A percentile compares a stretch with the other conserved stretches of the same genome.
These are phyloP conservation scores for Hypoxylon perforatum DNA, from an alignment of 495 filamentous ascomycete species.

Conservation along the genomic window DNA sequence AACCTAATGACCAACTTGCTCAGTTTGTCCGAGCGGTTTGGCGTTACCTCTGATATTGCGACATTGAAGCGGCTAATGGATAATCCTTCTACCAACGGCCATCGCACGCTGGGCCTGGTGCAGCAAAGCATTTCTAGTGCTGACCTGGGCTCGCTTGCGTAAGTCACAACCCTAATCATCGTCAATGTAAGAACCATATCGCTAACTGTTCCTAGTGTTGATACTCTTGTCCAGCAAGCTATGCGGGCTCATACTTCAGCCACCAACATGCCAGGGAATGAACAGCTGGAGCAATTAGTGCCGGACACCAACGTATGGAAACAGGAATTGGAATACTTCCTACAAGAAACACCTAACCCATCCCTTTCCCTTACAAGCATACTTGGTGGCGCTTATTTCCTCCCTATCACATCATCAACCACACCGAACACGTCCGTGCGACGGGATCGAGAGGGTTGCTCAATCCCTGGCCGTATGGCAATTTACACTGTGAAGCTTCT, in stretches of 20 bases:
- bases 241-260: conserved; percentile 39
- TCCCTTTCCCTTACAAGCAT: conserved; percentile 78
- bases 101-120: conserved; percentile 51
- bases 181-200: too few species aligned
- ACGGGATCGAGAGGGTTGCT: conserved; percentile 75
- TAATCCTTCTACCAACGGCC: conserved; percentile 41
- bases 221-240: conserved; percentile 59
- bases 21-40: conserved; percentile 55
- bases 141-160: conserved; percentile 53
- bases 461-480: conserved; percentile 77
- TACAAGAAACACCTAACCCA: conserved; percentile 65
- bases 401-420: conserved; percentile 57
- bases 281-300: conserved; percentile 44
- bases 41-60: conserved; percentile 44
- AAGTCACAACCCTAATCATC: conserved; percentile 25
- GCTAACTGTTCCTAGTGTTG: conserved; percentile 47
- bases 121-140: conserved; percentile 56
- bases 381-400: conserved; percentile 74
- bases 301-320: conserved; percentile 58
- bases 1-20: conserved; percentile 56
- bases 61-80: conserved; percentile 49
- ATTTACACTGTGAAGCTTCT: conserved; percentile 71
- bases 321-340: conserved; percentile 64
- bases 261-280: conserved; percentile 26
- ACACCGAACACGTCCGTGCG: conserved; percentile 41